Evolutionary conservation across 768 basidiomycete genomes (phyloP).

Genomic region (Agaricus blazei): DNA sequence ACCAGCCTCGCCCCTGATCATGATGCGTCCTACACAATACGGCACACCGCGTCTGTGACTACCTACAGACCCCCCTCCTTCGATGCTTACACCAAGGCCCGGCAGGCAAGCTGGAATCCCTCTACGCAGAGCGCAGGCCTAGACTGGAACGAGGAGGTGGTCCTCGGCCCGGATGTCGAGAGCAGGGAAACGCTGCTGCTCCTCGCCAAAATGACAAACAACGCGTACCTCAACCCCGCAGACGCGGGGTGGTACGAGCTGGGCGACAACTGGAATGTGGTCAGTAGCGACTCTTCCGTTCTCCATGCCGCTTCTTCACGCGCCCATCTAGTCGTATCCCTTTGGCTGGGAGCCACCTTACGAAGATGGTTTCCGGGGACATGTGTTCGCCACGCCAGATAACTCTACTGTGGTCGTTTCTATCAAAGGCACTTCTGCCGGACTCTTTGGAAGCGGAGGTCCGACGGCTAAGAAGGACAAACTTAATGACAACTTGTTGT

Average conservation of each 20-base stretch:
- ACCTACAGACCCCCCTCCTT: slow-evolving; percentile 46
- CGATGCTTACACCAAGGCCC: slow-evolving; percentile 22
- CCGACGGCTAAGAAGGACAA: slow-evolving; percentile 91
- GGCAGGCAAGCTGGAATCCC: slow-evolving; percentile 34
- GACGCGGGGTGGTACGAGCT: slow-evolving; percentile 78
- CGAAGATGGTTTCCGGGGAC: slow-evolving; percentile 83
- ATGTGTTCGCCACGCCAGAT: slow-evolving; percentile 81
- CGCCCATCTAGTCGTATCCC: slow-evolving; percentile 53
- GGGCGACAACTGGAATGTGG: slow-evolving; percentile 56
- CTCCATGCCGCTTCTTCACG: neutral
- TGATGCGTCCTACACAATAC: slow-evolving; percentile 22
- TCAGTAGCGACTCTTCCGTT: slow-evolving; percentile 20
- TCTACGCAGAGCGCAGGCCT: slow-evolving; percentile 37
- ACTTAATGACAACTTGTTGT: slow-evolving; percentile 88
- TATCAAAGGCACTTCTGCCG: slow-evolving; percentile 92
- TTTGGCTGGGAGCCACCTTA: slow-evolving; percentile 87
- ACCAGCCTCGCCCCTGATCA: slow-evolving; percentile 9
- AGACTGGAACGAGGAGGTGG: slow-evolving; percentile 73
- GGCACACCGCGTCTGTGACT: slow-evolving; percentile 16
- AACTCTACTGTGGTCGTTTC: slow-evolving; percentile 83
- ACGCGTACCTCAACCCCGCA: slow-evolving; percentile 72
- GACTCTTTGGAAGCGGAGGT: slow-evolving; percentile 66
- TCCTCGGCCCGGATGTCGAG: slow-evolving; percentile 71
- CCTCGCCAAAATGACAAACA: slow-evolving; percentile 93
- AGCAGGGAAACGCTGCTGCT: slow-evolving; percentile 69